Evolutionary conservation across 257 asterid species (phyloP), one percentile per base, ranked within the genome.

Genomic region (Solanum commersonii): DNA sequence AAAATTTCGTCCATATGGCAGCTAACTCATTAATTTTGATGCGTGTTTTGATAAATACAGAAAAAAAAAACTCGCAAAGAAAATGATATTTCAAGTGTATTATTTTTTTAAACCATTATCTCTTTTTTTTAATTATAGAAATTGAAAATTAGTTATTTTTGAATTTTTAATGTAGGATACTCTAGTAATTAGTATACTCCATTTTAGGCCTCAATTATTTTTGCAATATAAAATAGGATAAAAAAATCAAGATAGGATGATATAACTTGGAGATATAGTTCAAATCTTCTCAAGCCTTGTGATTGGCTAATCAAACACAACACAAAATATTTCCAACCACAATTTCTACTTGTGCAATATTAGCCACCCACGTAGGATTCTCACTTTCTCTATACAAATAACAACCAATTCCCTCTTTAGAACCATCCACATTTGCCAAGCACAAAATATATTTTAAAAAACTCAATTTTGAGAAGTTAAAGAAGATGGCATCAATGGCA

Each of bases 401-500:
- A 68, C 89, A 84, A 90, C 59, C 71, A 88, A 33, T 49, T 44
- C 8, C 12, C 27, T 31, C 10, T 77, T 68, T 81, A 22, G 73
- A n/a, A 22, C 72, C 46, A 7, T 85, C 83, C 88, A 40, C 23
- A 79, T 84, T 78, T 78, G 27, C n/a, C 85, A 87, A 31, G 29
- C 87, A 74, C 8, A 77, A 79, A 34, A 13, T 37, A 35, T 42
- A n/a, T 73, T 23, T 23, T 0, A 4, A 12, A 3, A 35, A 49
- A 37, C 38, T 2, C 78, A 87, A 37, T 42, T 8, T 12, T 42
- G 44, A 33, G 25, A 70, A 25, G 38, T 37, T 29, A 79, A 38
- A 40, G 74, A 85, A 85, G 76, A 93, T 93, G 93, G 92, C 95
- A 88, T 91, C 96, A 81, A 91, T 94, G 96, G 95, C 96, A 84